A percentile compares a stretch with the other conserved stretches of the same genome.
phyloP scores from a whole-genome alignment of 805 yeast genomes.

The Saturnispora serradocipensis region DNA sequence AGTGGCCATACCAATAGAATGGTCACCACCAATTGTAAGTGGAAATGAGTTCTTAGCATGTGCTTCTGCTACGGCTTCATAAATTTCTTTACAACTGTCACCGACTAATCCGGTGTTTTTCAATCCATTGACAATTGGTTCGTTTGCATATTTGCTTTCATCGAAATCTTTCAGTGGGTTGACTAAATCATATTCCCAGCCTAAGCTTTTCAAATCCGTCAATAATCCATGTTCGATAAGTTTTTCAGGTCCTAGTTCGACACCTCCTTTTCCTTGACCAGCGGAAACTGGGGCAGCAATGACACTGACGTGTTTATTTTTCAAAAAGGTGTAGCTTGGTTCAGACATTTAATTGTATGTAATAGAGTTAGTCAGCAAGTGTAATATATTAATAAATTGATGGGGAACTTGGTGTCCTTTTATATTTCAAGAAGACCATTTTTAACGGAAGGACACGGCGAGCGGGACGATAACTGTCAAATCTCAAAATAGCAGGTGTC shows the following conservation, averaged over 20 bases:
- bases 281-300: conserved; percentile 91
- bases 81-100: conserved; percentile 56
- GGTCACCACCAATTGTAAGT: conserved; percentile 92
- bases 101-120: conserved; percentile 76
- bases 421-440: not conserved
- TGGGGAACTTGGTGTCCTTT: not conserved
- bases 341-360: not conserved
- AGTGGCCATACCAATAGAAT: conserved; percentile 91
- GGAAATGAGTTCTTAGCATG: conserved; percentile 50
- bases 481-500: conserved; percentile 4
- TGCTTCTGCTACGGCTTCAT: conserved; percentile 46
- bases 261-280: conserved; percentile 92
- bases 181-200: conserved; percentile 54
- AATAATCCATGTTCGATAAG: conserved; percentile 65
- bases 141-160: conserved; percentile 31
- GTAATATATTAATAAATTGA: too few species aligned
- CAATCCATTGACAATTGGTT: conserved; percentile 46
- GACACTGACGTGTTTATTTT: conserved; percentile 50
- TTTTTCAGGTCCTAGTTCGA: conserved; percentile 86
- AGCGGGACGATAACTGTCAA: not conserved
- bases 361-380: not conserved
- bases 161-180: conserved; percentile 46
- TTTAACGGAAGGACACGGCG: conserved; percentile 4
- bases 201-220: conserved; percentile 51
- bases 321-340: conserved; percentile 42